phyloP scores from a whole-genome alignment of 2,329 filamentous ascomycete species.

The Pestalotiopsis fici region DNA sequence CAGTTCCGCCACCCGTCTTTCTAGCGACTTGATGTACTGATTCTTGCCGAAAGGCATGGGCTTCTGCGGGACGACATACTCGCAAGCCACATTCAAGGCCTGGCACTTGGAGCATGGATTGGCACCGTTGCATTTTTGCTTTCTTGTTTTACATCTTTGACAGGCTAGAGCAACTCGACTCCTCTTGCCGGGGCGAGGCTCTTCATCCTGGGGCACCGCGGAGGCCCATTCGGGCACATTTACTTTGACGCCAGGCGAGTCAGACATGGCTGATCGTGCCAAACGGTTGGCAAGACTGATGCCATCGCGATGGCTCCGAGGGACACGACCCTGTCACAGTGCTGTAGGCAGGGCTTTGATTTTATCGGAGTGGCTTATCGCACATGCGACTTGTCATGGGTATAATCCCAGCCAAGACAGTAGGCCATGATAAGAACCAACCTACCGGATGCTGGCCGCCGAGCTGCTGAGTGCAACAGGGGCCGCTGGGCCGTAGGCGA shows the following conservation, averaged over 20 bases:
- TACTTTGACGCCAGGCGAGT: background rate
- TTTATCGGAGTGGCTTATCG: background rate
- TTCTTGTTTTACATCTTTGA: slow-evolving; percentile 12
- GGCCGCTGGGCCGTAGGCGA: background rate
- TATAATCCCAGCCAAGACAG: background rate
- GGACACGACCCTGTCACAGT: background rate
- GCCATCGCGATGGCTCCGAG: background rate
- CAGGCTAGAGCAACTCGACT: slow-evolving; percentile 6
- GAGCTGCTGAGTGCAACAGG: background rate
- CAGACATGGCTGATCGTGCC: background rate
- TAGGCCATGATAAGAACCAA: background rate
- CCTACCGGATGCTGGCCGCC: background rate
- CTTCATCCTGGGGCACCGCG: background rate
- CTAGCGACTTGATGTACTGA: slow-evolving; percentile 9
- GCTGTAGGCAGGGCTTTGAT: background rate
- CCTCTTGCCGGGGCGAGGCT: background rate
- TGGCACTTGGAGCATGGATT: slow-evolving; percentile 12
- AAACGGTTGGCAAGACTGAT: background rate
- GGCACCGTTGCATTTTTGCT: slow-evolving; percentile 12
- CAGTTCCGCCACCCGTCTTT: slow-evolving; percentile 11
- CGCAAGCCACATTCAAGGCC: slow-evolving; percentile 3
- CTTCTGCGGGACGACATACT: slow-evolving; percentile 14
- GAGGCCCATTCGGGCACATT: slow-evolving; percentile 1
- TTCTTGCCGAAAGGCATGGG: slow-evolving; percentile 14
- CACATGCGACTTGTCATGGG: background rate